These are phyloP conservation scores for Acanthamoeba healyi DNA, from an alignment of 208 protist genomes.

Conservation along the genomic window DNA sequence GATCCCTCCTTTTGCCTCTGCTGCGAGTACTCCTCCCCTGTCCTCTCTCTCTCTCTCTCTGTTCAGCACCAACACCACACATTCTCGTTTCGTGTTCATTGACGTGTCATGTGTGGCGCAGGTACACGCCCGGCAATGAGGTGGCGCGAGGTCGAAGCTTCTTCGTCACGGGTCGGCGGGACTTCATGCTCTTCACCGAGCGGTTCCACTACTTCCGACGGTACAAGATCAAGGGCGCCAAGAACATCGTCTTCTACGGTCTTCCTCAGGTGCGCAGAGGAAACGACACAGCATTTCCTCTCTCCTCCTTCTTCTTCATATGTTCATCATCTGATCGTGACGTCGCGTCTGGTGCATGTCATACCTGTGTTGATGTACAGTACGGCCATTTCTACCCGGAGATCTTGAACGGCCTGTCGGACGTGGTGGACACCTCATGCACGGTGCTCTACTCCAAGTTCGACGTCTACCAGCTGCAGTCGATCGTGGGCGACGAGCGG, in stretches of 20 bases:
- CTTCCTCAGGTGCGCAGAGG: constrained; percentile 89
- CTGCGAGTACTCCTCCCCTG: too few species aligned
- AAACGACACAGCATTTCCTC: too few species aligned
- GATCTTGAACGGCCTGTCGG: constrained; percentile 90
- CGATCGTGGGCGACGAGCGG: constrained; percentile 93
- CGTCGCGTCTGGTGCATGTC: too few species aligned
- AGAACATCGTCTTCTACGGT: constrained; percentile 96
- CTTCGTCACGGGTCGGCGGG: constrained; percentile 91
- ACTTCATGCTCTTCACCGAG: constrained; percentile 96
- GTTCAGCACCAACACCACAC: too few species aligned
- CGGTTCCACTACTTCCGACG: constrained; percentile 97
- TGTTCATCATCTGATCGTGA: too few species aligned
- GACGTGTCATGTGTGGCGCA: too few species aligned
- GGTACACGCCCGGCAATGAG: constrained; percentile 84
- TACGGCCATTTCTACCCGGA: constrained; percentile 95
- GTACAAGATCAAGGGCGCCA: constrained; percentile 94
- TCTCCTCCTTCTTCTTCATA: background rate
- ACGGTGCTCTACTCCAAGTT: constrained; percentile 93
- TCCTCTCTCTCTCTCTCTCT: too few species aligned
- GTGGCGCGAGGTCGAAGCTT: constrained; percentile 62
- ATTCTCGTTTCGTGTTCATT: too few species aligned
- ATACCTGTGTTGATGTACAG: constrained; percentile 80
- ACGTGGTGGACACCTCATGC: constrained; percentile 78
- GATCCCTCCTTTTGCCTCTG: constrained; percentile 92
- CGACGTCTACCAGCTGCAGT: constrained; percentile 93